phyloP scores from a whole-genome alignment of 1,284 basidiomycete genomes.

The Sanghuangporus weigelae region DNA sequence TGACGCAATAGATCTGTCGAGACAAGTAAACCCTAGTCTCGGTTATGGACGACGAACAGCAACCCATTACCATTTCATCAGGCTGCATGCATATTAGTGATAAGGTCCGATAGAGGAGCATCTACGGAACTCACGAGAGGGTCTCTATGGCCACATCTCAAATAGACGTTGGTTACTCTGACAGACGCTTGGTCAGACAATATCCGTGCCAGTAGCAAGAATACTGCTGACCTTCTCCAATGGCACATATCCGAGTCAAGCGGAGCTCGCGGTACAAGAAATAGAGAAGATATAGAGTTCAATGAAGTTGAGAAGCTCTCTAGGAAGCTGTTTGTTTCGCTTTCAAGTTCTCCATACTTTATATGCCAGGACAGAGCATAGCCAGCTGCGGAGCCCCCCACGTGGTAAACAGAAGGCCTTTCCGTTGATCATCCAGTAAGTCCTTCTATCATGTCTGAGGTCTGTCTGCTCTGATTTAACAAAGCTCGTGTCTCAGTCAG shows the following conservation, averaged over 20 bases:
- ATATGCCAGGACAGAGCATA: background rate
- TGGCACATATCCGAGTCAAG: slow-evolving; percentile 43
- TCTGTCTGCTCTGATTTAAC: background rate
- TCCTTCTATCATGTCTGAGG: background rate
- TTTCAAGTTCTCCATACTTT: background rate
- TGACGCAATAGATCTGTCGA: slow-evolving; percentile 50
- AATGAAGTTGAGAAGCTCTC: background rate
- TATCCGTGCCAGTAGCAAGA: slow-evolving; percentile 3
- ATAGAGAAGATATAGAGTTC: background rate
- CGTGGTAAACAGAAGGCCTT: background rate
- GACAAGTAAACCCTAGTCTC: slow-evolving; percentile 6
- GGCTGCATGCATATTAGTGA: slow-evolving; percentile 35
- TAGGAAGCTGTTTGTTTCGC: background rate
- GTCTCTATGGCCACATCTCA: slow-evolving; percentile 49
- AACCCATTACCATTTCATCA: slow-evolving; percentile 46
- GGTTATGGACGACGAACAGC: slow-evolving; percentile 6
- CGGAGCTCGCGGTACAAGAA: background rate
- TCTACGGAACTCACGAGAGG: slow-evolving; percentile 41
- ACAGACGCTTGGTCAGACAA: slow-evolving; percentile 5
- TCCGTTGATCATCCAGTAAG: background rate
- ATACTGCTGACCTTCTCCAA: slow-evolving; percentile 46
- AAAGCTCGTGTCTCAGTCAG: background rate
- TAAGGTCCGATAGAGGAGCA: slow-evolving; percentile 17
- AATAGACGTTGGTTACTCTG: slow-evolving; percentile 54
- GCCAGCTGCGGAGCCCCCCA: background rate